Evolutionary conservation across 495 filamentous ascomycete species (phyloP).

Genomic region (Staphylotrichum longicolle): DNA sequence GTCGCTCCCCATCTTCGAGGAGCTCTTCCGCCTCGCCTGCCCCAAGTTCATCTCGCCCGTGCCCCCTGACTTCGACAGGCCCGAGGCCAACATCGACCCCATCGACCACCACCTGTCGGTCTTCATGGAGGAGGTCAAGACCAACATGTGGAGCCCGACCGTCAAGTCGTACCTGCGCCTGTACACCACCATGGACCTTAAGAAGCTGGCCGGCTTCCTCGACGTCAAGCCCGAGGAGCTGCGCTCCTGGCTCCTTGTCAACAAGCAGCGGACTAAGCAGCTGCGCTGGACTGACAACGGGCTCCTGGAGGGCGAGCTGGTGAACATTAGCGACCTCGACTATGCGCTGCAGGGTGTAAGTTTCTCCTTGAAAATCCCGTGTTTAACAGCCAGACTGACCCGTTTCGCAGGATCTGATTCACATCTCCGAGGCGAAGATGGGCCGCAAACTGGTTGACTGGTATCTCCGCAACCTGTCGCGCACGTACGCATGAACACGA

Average conservation of each 20-base stretch:
- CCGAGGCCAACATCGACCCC: slow-evolving; percentile 89
- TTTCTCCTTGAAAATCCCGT: slow-evolving; percentile 21
- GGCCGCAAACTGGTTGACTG: slow-evolving; percentile 95
- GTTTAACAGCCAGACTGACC: slow-evolving; percentile 27
- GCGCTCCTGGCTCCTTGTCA: slow-evolving; percentile 84
- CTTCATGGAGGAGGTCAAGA: slow-evolving; percentile 99
- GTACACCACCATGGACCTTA: slow-evolving; percentile 98
- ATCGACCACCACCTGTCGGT: slow-evolving; percentile 94
- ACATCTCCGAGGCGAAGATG: slow-evolving; percentile 97
- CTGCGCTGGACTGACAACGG: slow-evolving; percentile 89
- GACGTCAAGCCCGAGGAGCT: slow-evolving; percentile 92
- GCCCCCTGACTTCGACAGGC: slow-evolving; percentile 94
- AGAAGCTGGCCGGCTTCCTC: slow-evolving; percentile 95
- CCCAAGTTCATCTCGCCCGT: slow-evolving; percentile 99
- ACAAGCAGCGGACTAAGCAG: slow-evolving; percentile 98
- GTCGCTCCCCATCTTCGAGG: slow-evolving; percentile 91
- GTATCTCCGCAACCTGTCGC: slow-evolving; percentile 94
- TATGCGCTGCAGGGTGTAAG: slow-evolving; percentile 91
- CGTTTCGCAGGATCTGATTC: slow-evolving; percentile 73
- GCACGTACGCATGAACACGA: slow-evolving; percentile 63
- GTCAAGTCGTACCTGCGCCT: slow-evolving; percentile 97
- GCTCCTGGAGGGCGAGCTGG: slow-evolving; percentile 85
- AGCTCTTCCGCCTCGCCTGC: slow-evolving; percentile 92
- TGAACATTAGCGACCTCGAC: slow-evolving; percentile 88
- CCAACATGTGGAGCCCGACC: slow-evolving; percentile 91